Conservation (phyloP, 257 asterid species). For the Verbascum thapsus region DNA sequence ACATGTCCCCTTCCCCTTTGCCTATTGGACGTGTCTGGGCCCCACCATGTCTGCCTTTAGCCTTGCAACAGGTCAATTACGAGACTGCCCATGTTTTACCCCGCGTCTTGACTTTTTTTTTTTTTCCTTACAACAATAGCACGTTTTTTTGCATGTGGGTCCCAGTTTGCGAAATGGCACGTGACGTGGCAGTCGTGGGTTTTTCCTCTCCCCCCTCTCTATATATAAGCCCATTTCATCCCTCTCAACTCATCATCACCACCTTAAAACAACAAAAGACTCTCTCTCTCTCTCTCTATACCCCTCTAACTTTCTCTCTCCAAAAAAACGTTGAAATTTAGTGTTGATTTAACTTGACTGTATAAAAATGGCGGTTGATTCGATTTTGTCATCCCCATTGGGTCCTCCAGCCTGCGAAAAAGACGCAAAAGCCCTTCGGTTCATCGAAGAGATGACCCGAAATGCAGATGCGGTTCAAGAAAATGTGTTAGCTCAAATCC, state of each 20-base stretch:
- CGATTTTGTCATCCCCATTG: conserved; percentile 69
- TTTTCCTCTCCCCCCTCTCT: conserved; percentile 35
- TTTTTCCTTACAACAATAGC: too few relatives aligned
- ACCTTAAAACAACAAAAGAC: background rate
- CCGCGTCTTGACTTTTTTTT: background rate
- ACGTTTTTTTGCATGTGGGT: conserved; percentile 32
- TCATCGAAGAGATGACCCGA: conserved; percentile 90
- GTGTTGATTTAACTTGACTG: too few relatives aligned
- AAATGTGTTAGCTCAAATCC: conserved; percentile 62
- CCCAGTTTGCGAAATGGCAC: conserved; percentile 45
- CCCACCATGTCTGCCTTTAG: conserved; percentile 44
- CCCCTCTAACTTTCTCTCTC: conserved; percentile 9
- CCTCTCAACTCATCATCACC: conserved; percentile 31
- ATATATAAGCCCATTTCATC: conserved; percentile 47
- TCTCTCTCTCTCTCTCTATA: too few relatives aligned
- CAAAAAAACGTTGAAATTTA: background rate
- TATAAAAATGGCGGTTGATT: conserved; percentile 81
- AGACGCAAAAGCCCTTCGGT: conserved; percentile 84
- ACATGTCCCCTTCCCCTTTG: conserved; percentile 30
- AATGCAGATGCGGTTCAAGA: conserved; percentile 80
- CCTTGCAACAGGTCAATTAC: conserved; percentile 31
- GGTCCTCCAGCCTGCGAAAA: conserved; percentile 91
- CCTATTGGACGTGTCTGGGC: conserved; percentile 34
- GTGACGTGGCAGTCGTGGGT: conserved; percentile 42
- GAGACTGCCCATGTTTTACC: conserved; percentile 22